Percentiles rank a stretch among this genome's conserved stretches.
Evolutionary conservation across 2,329 filamentous ascomycete species (phyloP).

Genomic region (Exophiala alcalophila): DNA sequence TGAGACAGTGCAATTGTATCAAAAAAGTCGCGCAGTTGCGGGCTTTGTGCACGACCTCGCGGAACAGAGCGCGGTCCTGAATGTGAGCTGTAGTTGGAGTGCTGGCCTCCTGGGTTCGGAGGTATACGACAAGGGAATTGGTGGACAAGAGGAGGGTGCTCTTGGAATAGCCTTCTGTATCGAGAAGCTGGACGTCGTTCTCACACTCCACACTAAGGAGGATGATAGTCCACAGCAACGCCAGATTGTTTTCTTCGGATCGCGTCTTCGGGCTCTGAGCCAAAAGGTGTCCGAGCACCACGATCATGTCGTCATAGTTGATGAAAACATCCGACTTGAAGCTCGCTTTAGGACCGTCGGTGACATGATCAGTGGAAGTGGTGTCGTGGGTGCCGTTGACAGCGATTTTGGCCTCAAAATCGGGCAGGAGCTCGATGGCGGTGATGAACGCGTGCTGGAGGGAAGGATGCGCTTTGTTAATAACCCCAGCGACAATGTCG

Average conservation of each 20-base stretch:
- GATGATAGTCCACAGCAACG: constrained; percentile 20
- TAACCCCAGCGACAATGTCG: constrained; percentile 11
- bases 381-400: constrained; percentile 17
- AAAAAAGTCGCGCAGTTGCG: constrained; percentile 14
- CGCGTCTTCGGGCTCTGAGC: constrained; percentile 1
- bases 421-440: constrained; percentile 16
- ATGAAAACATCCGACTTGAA: constrained; percentile 7
- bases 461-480: constrained; percentile 1
- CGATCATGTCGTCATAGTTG: constrained; percentile 12
- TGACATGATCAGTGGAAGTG: neutral
- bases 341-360: constrained; percentile 3
- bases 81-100: neutral
- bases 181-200: constrained; percentile 17
- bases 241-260: constrained; percentile 16
- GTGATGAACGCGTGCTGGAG: constrained; percentile 16
- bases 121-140: constrained; percentile 7
- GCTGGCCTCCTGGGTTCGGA: constrained; percentile 2
- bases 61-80: constrained; percentile 5
- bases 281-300: constrained; percentile 7
- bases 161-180: too few species aligned
- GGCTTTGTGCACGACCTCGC: constrained; percentile 2
- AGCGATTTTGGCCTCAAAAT: neutral
- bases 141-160: too few species aligned
- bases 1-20: constrained; percentile 13
- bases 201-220: constrained; percentile 18